Conservation (phyloP, 306 rosid genomes). For the Prosopis cineraria region DNA sequence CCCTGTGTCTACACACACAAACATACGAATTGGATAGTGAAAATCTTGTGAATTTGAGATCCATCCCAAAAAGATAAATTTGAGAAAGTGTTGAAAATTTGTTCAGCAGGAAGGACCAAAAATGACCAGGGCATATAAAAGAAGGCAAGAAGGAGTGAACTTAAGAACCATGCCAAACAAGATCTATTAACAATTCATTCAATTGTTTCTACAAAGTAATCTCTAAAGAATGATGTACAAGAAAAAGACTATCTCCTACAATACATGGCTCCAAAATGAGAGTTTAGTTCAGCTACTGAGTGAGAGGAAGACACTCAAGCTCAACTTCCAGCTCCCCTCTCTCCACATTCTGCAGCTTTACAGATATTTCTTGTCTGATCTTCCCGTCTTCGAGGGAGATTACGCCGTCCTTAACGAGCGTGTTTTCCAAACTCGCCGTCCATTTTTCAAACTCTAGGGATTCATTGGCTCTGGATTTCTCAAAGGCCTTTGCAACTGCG, state of each 20-base stretch:
- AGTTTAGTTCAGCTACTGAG: slow-evolving; percentile 50
- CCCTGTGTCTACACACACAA: no score
- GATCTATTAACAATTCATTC: background rate
- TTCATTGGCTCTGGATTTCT: slow-evolving; percentile 49
- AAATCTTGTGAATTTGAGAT: no score
- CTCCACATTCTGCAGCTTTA: slow-evolving; percentile 82
- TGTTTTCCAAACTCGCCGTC: slow-evolving; percentile 63
- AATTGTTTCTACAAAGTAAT: background rate
- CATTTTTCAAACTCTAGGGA: slow-evolving; percentile 64
- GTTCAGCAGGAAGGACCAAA: background rate
- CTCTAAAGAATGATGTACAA: slow-evolving; percentile 30
- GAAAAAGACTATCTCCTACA: background rate
- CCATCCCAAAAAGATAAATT: no score
- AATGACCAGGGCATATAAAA: background rate
- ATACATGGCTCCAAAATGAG: slow-evolving; percentile 24
- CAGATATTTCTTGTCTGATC: slow-evolving; percentile 68
- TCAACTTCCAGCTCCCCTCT: slow-evolving; percentile 81
- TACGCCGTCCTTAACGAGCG: slow-evolving; percentile 61
- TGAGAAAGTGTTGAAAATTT: no score
- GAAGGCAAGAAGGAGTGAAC: background rate
- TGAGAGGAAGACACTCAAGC: slow-evolving; percentile 92
- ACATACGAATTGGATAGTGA: no score
- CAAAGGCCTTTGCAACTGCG: slow-evolving; percentile 71
- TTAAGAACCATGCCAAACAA: background rate
- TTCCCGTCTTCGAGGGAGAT: slow-evolving; percentile 68